Percentiles rank a stretch among this genome's conserved stretches.
These are phyloP conservation scores for Diaporthe sp. DNA, from an alignment of 2,329 filamentous ascomycete species.

Conservation along the genomic window DNA sequence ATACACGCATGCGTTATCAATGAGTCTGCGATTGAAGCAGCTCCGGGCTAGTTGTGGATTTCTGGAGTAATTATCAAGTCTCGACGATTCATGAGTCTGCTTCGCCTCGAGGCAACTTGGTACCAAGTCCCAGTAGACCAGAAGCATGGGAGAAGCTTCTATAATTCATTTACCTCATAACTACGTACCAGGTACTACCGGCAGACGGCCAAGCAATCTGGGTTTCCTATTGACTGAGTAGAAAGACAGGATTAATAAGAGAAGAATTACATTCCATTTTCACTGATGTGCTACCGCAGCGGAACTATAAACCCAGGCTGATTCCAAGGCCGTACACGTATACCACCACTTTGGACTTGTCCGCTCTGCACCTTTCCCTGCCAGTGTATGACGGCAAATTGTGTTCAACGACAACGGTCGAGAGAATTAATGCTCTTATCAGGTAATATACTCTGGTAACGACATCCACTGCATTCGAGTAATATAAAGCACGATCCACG, in stretches of 20 bases:
- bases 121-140: neutral
- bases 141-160: neutral
- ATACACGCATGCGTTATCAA: neutral
- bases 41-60: too few relatives aligned
- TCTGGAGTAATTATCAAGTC: neutral
- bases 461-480: neutral
- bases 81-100: neutral
- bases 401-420: neutral
- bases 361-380: neutral
- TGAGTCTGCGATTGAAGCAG: too few relatives aligned
- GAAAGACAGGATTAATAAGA: neutral
- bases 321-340: neutral
- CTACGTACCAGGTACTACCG: neutral
- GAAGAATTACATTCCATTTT: neutral
- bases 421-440: neutral
- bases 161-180: neutral
- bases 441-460: neutral
- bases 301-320: neutral
- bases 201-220: neutral
- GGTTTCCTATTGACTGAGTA: neutral
- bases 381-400: neutral
- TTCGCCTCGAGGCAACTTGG: neutral
- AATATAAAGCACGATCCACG: neutral
- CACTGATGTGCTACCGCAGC: neutral
- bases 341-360: neutral